Conservation (phyloP, 2,329 filamentous ascomycete genomes). For the Grosmannia clavigera region DNA sequence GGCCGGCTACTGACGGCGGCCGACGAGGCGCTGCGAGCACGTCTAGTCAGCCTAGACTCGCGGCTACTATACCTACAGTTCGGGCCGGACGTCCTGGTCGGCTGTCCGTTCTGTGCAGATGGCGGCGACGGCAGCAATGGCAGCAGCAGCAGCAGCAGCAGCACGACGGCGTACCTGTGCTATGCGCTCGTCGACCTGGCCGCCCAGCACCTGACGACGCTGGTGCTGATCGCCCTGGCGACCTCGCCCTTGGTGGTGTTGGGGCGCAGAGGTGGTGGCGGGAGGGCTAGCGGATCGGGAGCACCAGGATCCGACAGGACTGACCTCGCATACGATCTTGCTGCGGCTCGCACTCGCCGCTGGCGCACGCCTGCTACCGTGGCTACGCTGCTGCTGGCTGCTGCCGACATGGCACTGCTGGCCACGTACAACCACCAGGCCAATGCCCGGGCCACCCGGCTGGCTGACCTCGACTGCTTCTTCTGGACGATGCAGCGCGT, state of each 20-base stretch:
- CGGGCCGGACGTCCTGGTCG: conserved; percentile 59
- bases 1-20: conserved; percentile 30
- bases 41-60: conserved; percentile 59
- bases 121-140: conserved; percentile 16
- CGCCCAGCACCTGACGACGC: conserved; percentile 68
- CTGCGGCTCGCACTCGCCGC: conserved; percentile 4
- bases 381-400: conserved; percentile 42
- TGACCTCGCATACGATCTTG: conserved; percentile 6
- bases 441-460: conserved; percentile 50
- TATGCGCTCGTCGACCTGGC: conserved; percentile 67
- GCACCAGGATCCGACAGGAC: conserved; percentile 7
- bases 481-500: conserved; percentile 56
- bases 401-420: conserved; percentile 54
- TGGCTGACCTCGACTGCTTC: conserved; percentile 55
- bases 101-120: conserved; percentile 66
- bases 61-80: conserved; percentile 73
- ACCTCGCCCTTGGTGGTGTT: conserved; percentile 54
- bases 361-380: conserved; percentile 65
- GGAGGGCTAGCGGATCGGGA: not conserved
- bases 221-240: conserved; percentile 56
- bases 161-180: conserved; percentile 58
- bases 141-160: conserved; percentile 14
- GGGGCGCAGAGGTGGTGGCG: conserved; percentile 38
- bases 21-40: conserved; percentile 54
- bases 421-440: conserved; percentile 50